These are phyloP conservation scores for Endoconidiophora polonica DNA, from an alignment of 2,329 filamentous ascomycete species.

Conservation along the genomic window DNA sequence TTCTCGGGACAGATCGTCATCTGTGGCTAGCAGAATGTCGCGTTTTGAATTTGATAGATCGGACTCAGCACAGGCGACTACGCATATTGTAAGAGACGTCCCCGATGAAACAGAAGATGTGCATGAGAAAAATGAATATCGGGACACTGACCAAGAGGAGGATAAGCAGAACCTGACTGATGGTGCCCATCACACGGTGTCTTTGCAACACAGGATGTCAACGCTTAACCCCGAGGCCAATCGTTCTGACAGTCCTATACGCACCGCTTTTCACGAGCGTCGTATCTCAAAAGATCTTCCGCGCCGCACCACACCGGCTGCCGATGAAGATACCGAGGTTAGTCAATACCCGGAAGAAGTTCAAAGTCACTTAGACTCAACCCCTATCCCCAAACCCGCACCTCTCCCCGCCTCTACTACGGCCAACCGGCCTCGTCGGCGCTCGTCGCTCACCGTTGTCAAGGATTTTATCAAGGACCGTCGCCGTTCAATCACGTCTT, in stretches of 20 bases:
- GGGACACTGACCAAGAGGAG: conserved; percentile 10
- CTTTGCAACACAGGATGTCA: conserved; percentile 6
- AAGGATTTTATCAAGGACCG: conserved; percentile 45
- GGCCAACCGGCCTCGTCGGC: conserved; percentile 19
- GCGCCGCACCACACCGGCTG: conserved; percentile 13
- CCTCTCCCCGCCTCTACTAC: neutral
- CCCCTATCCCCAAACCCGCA: neutral
- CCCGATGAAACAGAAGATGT: conserved; percentile 30
- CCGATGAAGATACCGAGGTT: conserved; percentile 17
- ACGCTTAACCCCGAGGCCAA: conserved; percentile 5
- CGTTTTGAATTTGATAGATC: conserved; percentile 32
- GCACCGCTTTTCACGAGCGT: conserved; percentile 23
- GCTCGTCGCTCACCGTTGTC: conserved; percentile 43
- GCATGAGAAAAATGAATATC: conserved; percentile 21
- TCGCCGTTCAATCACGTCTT: conserved; percentile 33
- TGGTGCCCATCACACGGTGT: conserved; percentile 4
- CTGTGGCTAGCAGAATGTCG: conserved; percentile 37
- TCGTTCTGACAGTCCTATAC: conserved; percentile 5
- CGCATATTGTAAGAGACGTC: conserved; percentile 60
- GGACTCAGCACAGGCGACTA: conserved; percentile 70
- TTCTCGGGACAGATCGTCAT: conserved; percentile 32
- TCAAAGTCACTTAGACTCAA: conserved; percentile 1
- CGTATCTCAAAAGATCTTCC: conserved; percentile 27
- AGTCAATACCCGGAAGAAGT: conserved; percentile 4
- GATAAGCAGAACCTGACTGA: conserved; percentile 8